Evolutionary conservation across 2,329 filamentous ascomycete species (phyloP).

Genomic region (Colletotrichum caudatum): DNA sequence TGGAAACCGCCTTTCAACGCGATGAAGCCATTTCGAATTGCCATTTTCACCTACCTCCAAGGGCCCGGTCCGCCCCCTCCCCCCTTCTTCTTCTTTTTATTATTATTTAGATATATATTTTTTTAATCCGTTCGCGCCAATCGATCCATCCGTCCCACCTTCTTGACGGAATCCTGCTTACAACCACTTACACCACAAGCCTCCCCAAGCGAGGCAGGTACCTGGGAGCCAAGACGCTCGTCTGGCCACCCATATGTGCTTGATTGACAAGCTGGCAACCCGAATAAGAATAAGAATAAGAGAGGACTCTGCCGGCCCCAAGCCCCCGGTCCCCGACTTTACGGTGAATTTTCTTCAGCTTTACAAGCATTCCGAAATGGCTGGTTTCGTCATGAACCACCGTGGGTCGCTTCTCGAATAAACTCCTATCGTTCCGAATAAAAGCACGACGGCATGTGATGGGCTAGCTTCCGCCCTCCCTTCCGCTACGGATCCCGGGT

Average conservation of each 20-base stretch:
- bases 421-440: background rate
- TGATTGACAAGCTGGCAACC: conserved; percentile 29
- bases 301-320: conserved; percentile 13
- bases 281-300: conserved; percentile 42
- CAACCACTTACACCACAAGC: background rate
- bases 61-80: background rate
- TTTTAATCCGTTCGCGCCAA: background rate
- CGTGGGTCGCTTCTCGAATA: background rate
- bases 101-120: background rate
- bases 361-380: background rate
- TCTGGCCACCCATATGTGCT: conserved; percentile 25
- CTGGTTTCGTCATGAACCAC: background rate
- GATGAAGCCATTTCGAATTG: conserved; percentile 36
- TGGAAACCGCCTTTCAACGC: conserved; percentile 32
- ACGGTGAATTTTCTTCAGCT: conserved; percentile 8
- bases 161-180: conserved; percentile 12
- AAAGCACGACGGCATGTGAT: background rate
- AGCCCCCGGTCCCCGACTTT: conserved; percentile 12
- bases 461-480: background rate
- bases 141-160: background rate
- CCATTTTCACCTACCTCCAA: conserved; percentile 12
- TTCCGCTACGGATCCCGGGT: background rate
- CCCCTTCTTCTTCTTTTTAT: too few species aligned
- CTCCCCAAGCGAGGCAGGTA: conserved; percentile 20
- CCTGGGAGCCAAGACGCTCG: background rate